Conservation (phyloP, 176 grass and related monocot genomes). For the Bothriochloa decipiens region DNA sequence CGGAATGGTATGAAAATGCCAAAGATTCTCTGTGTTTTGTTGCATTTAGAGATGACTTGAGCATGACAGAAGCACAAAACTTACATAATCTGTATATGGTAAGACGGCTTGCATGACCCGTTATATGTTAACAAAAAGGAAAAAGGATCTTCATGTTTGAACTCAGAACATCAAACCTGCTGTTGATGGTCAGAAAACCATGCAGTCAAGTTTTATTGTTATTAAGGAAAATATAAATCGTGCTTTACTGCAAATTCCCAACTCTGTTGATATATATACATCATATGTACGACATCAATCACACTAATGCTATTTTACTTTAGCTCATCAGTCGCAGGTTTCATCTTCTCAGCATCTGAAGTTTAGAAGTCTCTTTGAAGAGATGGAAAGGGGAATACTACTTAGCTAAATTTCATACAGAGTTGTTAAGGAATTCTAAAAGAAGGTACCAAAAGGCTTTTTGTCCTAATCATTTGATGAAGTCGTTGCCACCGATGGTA, state of each 20-base stretch:
- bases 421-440: neutral
- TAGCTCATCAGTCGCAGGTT: neutral
- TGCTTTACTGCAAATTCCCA: neutral
- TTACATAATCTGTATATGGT: constrained; percentile 22
- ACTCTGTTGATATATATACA: neutral
- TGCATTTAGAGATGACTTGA: neutral
- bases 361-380: neutral
- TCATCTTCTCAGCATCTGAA: neutral
- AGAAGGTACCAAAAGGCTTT: neutral
- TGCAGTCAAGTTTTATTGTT: neutral
- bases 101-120: constrained; percentile 26
- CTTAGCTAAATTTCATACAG: neutral
- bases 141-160: neutral
- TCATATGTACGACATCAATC: neutral
- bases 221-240: neutral
- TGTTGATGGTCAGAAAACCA: neutral
- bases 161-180: neutral
- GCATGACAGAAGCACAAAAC: constrained; percentile 31
- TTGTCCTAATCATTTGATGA: constrained; percentile 25
- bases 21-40: constrained; percentile 34
- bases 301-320: neutral
- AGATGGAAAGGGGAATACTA: neutral
- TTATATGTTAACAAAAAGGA: neutral
- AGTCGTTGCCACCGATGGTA: constrained; percentile 20
- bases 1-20: neutral